Evolutionary conservation across 305 asterid species (phyloP), one percentile per base, ranked within the genome.

Genomic region (Petunia hybrid): DNA sequence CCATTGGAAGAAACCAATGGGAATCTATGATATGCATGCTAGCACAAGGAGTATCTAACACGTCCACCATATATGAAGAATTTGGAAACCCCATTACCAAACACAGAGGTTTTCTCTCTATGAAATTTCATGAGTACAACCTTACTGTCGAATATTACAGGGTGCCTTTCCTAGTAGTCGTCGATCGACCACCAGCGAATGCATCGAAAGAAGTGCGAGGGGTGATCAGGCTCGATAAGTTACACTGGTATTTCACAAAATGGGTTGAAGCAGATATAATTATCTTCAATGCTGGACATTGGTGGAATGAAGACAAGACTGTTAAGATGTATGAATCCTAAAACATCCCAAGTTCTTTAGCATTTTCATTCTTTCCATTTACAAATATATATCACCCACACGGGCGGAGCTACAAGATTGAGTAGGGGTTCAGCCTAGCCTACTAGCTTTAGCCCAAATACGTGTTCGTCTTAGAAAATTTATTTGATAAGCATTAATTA

Each of bases 1-100:
- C 99, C 66, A 96, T 94, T 1, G 95, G 91, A 48, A 85, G 99
- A 84, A 96, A 96, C 92, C 99, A 96, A 82, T 95, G 98, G 99
- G 99, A 95, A 6, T 95, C 99, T 35, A 83, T 95, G 75, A 68
- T 92, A 64, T 95, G 99, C 92, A 90, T 94, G 97, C 88, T 94
- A n/a, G 82, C 94, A 2, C 91, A 85, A 84, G 98, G 97, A 12
- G 94, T 88, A 57, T 74, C 91, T 0, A 91, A 92, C 78, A 63
- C 65, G 8, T 88, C 97, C 68, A 87, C 82, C 31, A 82, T 96
- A 51, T 89, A 87, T 41, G 98, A 92, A 85, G 93, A 87, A 53
- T 56, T 87, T 40, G 98, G 98, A 6, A 93, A 83, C 77, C 95
- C 99, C 2, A 94, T 95, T 51, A 88, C 97, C 2, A 95, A 94